Evolutionary conservation across 2,329 filamentous ascomycete species (phyloP).

Genomic region (Colletotrichum navitas): DNA sequence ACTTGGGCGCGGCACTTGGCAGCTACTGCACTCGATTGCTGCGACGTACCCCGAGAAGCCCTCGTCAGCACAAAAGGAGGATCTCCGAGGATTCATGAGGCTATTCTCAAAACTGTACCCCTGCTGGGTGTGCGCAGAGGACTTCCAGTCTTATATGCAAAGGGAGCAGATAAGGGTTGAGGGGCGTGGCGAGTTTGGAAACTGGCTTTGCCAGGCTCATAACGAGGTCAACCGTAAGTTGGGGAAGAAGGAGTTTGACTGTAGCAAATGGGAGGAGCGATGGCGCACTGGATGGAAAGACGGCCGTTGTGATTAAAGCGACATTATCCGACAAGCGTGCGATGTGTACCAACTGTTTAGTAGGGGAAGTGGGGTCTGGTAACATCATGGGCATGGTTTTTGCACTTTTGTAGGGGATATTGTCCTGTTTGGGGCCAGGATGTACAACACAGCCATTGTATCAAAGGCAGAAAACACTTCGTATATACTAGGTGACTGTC

Average conservation of each 20-base stretch:
- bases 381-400: background rate
- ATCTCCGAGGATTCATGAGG: constrained; percentile 82
- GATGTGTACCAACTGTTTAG: background rate
- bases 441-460: constrained; percentile 4
- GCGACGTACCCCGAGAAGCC: constrained; percentile 85
- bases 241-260: constrained; percentile 93
- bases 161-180: constrained; percentile 73
- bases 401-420: background rate
- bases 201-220: constrained; percentile 87
- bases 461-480: background rate
- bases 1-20: constrained; percentile 92
- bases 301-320: constrained; percentile 70
- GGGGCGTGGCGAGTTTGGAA: constrained; percentile 78
- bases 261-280: constrained; percentile 88
- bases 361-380: background rate
- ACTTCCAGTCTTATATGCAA: constrained; percentile 86
- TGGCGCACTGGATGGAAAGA: constrained; percentile 92
- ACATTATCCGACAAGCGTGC: background rate
- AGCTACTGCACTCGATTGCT: constrained; percentile 90
- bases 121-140: constrained; percentile 94
- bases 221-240: constrained; percentile 91
- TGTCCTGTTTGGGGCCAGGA: background rate
- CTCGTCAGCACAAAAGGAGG: constrained; percentile 75
- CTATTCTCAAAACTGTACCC: constrained; percentile 91
- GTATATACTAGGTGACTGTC: background rate